Evolutionary conservation across 495 filamentous ascomycete species (phyloP), one percentile per base, ranked within the genome.

Genomic region (Lophiotrema nucula): DNA sequence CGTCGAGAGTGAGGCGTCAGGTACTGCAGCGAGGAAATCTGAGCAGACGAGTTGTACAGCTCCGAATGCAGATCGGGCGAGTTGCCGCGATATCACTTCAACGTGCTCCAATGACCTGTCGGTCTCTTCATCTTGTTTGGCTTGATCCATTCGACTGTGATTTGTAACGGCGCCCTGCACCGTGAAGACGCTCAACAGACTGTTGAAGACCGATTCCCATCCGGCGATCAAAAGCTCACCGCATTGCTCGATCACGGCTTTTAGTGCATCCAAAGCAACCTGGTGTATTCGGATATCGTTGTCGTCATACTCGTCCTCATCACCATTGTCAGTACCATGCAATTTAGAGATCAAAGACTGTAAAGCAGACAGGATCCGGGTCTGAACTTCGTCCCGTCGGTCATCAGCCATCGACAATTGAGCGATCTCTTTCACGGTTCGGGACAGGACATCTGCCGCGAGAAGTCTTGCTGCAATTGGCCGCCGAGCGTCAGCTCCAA

Each of bases 1-100:
- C 56, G 86, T 87, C 51, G 91, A 76, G 33, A 96, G 83, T 70
- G 88, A 93, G 24, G 81, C 76, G 44, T 85, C 81, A 1, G 93
- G 90, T 39, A 98, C 73, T 39, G 86, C 82, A 42, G 84, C 77
- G 6, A 97, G 73, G 62, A 97, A 98, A 69, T 98, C 93, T 2
- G 93, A 96, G 64, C 91, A 95, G 35, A 97, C 87, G 4, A 98
- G 82, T 65, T 97, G 91, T 15, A 95, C 67, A 24, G 91, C 93
- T 49, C 82, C 85, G 66, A 97, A 97, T 0, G 91, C 88, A 16
- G 89, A 84, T 38, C 88, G 82, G 43, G 95, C 86, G 6, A 98
- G 79, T 45, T 83, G 84, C 53, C 82, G 76, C 4, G 90, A 91
- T 26, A 72, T 67, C 5, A 73, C 57, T 23, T 66, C 50, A 22